Percentiles rank a stretch among this genome's conserved stretches.
Evolutionary conservation across 129 eudicot species (phyloP).

Genomic region (Chrysanthemum lavandulifolium): DNA sequence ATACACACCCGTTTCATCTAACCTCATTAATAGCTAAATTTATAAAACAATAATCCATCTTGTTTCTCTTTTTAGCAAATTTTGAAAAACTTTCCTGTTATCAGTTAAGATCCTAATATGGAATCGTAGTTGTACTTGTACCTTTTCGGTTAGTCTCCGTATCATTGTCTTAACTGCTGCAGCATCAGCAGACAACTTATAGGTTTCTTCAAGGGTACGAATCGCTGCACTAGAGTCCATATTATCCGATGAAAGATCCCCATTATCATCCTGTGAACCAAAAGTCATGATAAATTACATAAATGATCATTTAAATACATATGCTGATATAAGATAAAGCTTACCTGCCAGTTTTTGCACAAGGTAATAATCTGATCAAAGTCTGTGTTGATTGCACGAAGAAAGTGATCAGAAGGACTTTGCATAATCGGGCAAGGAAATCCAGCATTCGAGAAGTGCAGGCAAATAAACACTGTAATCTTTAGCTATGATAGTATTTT

Average conservation of each 20-base stretch:
- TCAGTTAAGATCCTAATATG: not conserved
- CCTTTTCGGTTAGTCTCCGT: slow-evolving; percentile 75
- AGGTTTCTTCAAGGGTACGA: slow-evolving; percentile 90
- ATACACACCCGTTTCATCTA: not conserved
- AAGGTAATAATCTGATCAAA: slow-evolving; percentile 84
- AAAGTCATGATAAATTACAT: not conserved
- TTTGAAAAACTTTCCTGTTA: no score
- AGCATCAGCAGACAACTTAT: slow-evolving; percentile 87
- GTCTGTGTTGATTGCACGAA: slow-evolving; percentile 91
- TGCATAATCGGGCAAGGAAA: slow-evolving; percentile 99
- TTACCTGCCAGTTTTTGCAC: slow-evolving; percentile 96
- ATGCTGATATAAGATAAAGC: not conserved
- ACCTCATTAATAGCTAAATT: no score
- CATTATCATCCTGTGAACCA: slow-evolving; percentile 31
- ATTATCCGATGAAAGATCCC: slow-evolving; percentile 76
- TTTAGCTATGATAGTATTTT: no score
- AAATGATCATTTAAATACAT: not conserved
- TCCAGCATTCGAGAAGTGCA: slow-evolving; percentile 98
- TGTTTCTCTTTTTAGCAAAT: not conserved
- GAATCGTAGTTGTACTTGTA: not conserved
- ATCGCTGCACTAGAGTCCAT: slow-evolving; percentile 96
- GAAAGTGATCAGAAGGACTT: slow-evolving; percentile 96
- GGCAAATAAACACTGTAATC: not conserved
- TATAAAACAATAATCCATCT: no score
- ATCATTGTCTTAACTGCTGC: slow-evolving; percentile 85